These are phyloP conservation scores for Letharia columbiana DNA, from an alignment of 495 filamentous ascomycete species.

Conservation along the genomic window DNA sequence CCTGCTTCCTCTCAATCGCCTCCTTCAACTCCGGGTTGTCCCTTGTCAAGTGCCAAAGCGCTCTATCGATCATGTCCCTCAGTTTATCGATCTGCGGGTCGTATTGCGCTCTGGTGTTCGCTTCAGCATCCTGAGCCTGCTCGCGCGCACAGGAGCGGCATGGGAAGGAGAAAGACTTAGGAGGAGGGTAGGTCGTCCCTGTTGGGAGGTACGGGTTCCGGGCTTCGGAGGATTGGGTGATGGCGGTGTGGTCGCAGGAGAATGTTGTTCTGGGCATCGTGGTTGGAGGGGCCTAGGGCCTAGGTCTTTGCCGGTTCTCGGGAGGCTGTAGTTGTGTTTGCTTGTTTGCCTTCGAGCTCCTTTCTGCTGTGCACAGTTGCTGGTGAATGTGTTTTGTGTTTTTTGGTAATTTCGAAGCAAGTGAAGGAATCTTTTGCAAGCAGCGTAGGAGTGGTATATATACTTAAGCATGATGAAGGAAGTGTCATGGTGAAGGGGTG, in stretches of 20 bases:
- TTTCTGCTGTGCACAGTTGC: too few species aligned
- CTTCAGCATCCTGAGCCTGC: background rate
- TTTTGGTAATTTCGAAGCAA: background rate
- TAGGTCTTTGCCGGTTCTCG: too few species aligned
- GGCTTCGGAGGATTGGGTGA: background rate
- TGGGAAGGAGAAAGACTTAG: slow-evolving; percentile 9
- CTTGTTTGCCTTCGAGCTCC: background rate
- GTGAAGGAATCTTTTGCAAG: background rate
- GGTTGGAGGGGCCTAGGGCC: too few species aligned
- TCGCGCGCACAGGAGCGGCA: slow-evolving; percentile 18
- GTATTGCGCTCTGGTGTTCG: background rate
- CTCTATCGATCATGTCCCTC: background rate
- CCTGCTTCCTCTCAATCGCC: background rate
- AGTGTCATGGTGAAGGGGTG: background rate
- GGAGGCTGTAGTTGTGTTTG: too few species aligned
- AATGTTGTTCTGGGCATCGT: background rate
- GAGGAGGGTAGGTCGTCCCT: background rate
- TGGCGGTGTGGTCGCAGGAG: slow-evolving; percentile 1
- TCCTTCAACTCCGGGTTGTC: background rate
- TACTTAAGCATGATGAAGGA: background rate
- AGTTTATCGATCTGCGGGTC: background rate
- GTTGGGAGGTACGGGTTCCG: slow-evolving; percentile 1
- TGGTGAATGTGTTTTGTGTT: too few species aligned
- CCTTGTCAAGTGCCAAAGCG: background rate
- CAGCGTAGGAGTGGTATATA: slow-evolving; percentile 4